Evolutionary conservation across 2,329 filamentous ascomycete genomes (phyloP).

Genomic region (Cladosporium colombiae): DNA sequence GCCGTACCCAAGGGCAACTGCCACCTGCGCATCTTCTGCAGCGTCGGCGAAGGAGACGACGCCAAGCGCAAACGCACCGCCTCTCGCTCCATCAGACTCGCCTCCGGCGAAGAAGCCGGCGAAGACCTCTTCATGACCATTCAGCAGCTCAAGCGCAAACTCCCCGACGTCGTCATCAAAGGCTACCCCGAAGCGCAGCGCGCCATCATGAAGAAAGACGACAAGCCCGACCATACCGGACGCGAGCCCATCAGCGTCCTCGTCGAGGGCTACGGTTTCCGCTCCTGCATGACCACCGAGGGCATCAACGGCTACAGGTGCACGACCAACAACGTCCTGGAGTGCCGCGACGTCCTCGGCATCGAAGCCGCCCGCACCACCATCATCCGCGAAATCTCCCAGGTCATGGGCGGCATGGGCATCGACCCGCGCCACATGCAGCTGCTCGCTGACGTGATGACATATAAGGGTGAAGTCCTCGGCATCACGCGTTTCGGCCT

Average conservation of each 20-base stretch:
- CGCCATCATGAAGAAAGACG: constrained; percentile 83
- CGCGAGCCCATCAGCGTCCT: constrained; percentile 57
- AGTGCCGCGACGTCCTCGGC: constrained; percentile 81
- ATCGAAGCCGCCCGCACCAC: constrained; percentile 91
- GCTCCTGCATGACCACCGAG: constrained; percentile 87
- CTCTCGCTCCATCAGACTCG: constrained; percentile 38
- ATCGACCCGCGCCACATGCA: constrained; percentile 99
- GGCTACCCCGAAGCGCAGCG: constrained; percentile 84
- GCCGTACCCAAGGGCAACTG: constrained; percentile 30
- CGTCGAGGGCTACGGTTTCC: constrained; percentile 92
- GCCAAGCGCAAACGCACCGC: constrained; percentile 24
- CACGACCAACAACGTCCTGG: constrained; percentile 85
- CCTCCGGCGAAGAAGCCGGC: constrained; percentile 48
- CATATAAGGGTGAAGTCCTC: constrained; percentile 94
- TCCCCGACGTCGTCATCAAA: constrained; percentile 83
- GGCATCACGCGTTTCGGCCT: constrained; percentile 96
- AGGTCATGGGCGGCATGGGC: constrained; percentile 90
- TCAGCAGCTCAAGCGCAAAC: constrained; percentile 77
- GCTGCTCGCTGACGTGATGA: constrained; percentile 96
- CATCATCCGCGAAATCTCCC: constrained; percentile 83
- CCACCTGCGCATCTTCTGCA: constrained; percentile 70
- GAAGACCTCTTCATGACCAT: constrained; percentile 74
- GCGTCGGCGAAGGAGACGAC: constrained; percentile 50
- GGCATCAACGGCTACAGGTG: constrained; percentile 79
- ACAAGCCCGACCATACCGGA: constrained; percentile 66